Percentiles rank a stretch among this genome's conserved stretches.
Conservation (phyloP, 495 filamentous ascomycete genomes). For the Neurospora sp. region DNA sequence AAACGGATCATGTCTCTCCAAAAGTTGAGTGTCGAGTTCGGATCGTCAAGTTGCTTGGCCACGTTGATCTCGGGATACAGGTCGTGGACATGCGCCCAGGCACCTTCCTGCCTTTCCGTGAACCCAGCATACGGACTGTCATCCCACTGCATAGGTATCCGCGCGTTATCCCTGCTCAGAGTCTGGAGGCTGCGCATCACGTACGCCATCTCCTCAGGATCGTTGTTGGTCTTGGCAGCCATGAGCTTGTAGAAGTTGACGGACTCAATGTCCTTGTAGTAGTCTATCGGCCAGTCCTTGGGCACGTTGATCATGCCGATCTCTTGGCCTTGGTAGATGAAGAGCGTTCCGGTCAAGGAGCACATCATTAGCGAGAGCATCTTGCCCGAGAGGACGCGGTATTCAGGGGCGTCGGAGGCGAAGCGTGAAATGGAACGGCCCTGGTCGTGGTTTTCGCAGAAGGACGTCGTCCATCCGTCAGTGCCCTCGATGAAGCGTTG, state of each 20-base stretch:
- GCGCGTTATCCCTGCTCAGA: slow-evolving; percentile 44
- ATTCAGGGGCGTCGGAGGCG: slow-evolving; percentile 33
- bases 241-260: slow-evolving; percentile 47
- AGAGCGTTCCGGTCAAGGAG: slow-evolving; percentile 56
- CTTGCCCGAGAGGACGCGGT: slow-evolving; percentile 43
- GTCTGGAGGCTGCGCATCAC: slow-evolving; percentile 48
- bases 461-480: slow-evolving; percentile 62
- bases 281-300: slow-evolving; percentile 48
- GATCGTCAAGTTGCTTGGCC: slow-evolving; percentile 29
- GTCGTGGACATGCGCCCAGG: slow-evolving; percentile 52
- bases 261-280: slow-evolving; percentile 65
- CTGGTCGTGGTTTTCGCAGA: slow-evolving; percentile 55
- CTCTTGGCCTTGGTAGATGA: slow-evolving; percentile 70
- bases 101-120: slow-evolving; percentile 9
- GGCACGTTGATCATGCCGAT: slow-evolving; percentile 68
- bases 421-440: slow-evolving; percentile 14
- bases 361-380: slow-evolving; percentile 38
- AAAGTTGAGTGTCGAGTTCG: slow-evolving; percentile 33
- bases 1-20: slow-evolving; percentile 34
- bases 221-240: slow-evolving; percentile 15
- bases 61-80: slow-evolving; percentile 43
- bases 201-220: slow-evolving; percentile 37
- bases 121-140: slow-evolving; percentile 16
- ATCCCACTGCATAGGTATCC: slow-evolving; percentile 56
- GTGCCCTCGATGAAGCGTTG: slow-evolving; percentile 59